phyloP scores from a whole-genome alignment of 371 early-diverging fungal genomes.

The Actinomucor elegans region DNA sequence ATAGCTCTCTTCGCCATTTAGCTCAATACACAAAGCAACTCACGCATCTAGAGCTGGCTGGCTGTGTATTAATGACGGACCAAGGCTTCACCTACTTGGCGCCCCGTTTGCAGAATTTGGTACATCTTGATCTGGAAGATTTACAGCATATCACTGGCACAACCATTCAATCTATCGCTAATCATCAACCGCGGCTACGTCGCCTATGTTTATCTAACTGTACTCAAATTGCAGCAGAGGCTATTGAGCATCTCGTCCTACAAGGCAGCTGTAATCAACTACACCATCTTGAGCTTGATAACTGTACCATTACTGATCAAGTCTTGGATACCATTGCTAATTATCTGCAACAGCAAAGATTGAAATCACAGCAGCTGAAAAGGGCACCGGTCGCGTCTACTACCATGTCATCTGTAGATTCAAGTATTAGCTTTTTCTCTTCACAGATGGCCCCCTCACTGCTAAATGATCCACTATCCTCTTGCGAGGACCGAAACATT shows the following conservation, averaged over 20 bases:
- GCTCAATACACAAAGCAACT: conserved; percentile 33
- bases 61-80: conserved; percentile 49
- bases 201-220: conserved; percentile 56
- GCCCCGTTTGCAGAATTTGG: conserved; percentile 37
- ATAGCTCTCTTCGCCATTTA: conserved; percentile 39
- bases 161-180: conserved; percentile 49
- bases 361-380: not conserved
- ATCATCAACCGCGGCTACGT: conserved; percentile 32
- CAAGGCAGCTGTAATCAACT: conserved; percentile 32
- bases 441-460: not conserved
- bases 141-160: conserved; percentile 45
- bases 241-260: conserved; percentile 33
- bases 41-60: conserved; percentile 53
- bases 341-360: conserved; percentile 12
- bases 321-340: conserved; percentile 29
- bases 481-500: conserved; percentile 6
- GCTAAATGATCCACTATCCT: no score
- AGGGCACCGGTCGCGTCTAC: not conserved
- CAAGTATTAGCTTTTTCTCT: conserved; percentile 12
- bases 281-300: conserved; percentile 40
- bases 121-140: conserved; percentile 57
- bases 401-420: conserved; percentile 2
- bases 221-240: conserved; percentile 48
- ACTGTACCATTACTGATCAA: conserved; percentile 40
- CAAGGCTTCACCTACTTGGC: conserved; percentile 46